Conservation (phyloP, 768 basidiomycete species). For the Suillus lakei region DNA sequence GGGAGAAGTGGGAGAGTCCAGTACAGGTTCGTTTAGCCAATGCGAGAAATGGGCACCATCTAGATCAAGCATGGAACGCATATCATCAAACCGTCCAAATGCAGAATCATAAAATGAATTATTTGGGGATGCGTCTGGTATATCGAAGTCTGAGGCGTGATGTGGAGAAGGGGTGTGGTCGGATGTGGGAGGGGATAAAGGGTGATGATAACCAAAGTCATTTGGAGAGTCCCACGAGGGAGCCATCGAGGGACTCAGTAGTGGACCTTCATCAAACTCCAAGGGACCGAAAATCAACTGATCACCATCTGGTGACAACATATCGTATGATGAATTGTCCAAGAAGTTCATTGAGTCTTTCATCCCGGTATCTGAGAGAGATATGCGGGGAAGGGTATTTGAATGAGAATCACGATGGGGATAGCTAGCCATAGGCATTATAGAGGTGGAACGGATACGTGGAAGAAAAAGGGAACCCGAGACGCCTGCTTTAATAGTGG, state of each 20-base stretch:
- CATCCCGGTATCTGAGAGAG: slow-evolving; percentile 27
- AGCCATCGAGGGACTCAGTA: slow-evolving; percentile 23
- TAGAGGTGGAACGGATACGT: slow-evolving; percentile 26
- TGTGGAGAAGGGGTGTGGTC: slow-evolving; percentile 45
- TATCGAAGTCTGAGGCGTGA: slow-evolving; percentile 46
- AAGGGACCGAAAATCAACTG: slow-evolving; percentile 41
- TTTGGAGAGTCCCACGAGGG: slow-evolving; percentile 32
- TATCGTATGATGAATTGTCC: slow-evolving; percentile 49
- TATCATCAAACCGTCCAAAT: slow-evolving; percentile 36
- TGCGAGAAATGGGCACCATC: slow-evolving; percentile 49
- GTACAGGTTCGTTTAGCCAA: slow-evolving; percentile 70
- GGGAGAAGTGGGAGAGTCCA: slow-evolving; percentile 55
- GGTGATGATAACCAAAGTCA: slow-evolving; percentile 42
- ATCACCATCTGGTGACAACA: slow-evolving; percentile 37
- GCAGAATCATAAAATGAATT: slow-evolving; percentile 41
- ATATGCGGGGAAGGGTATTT: slow-evolving; percentile 13
- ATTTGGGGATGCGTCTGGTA: slow-evolving; percentile 44
- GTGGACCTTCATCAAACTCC: slow-evolving; percentile 35
- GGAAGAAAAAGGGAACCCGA: slow-evolving; percentile 26
- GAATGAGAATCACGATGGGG: slow-evolving; percentile 41
- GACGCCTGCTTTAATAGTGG: slow-evolving; percentile 41
- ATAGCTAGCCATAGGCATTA: slow-evolving; percentile 49
- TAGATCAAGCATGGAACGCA: slow-evolving; percentile 43
- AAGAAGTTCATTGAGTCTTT: slow-evolving; percentile 43
- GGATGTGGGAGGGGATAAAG: slow-evolving; percentile 45